Conservation (phyloP, 441 rosid species). For the Aleurites moluccanus region DNA sequence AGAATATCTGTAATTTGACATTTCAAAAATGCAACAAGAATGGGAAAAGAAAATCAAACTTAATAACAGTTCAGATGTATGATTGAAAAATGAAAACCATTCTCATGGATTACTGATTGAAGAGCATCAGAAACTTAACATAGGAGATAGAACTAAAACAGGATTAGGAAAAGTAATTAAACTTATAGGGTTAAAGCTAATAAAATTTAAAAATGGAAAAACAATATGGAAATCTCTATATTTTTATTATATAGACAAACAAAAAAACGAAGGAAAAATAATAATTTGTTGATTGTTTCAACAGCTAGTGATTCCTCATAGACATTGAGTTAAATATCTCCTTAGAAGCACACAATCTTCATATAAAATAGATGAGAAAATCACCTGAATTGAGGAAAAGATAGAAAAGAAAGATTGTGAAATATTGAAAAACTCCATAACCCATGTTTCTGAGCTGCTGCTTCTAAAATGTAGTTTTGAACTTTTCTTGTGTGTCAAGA, state of each 20-base stretch:
- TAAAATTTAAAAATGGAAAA: neutral
- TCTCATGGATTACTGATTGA: neutral
- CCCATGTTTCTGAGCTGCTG: slow-evolving; percentile 42
- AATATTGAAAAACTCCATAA: slow-evolving; percentile 36
- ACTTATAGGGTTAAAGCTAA: neutral
- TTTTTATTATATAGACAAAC: too few relatives aligned
- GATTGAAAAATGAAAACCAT: neutral
- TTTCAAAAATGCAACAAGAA: neutral
- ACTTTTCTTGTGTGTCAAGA: slow-evolving; percentile 23
- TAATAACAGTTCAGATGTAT: neutral
- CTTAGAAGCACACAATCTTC: neutral
- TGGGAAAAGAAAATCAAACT: neutral
- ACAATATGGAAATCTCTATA: neutral
- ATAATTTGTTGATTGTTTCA: neutral
- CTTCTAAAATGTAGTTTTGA: slow-evolving; percentile 2
- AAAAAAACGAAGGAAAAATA: too few relatives aligned
- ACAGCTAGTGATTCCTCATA: neutral
- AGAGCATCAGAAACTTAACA: neutral
- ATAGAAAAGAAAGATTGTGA: slow-evolving; percentile 46
- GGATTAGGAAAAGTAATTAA: neutral
- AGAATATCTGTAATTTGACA: neutral
- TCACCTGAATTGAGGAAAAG: slow-evolving; percentile 67
- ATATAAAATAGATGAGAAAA: neutral
- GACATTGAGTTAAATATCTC: neutral
- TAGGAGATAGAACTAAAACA: neutral